Conservation (phyloP, 345 rosid genomes). For the Excoecaria agallocha region DNA sequence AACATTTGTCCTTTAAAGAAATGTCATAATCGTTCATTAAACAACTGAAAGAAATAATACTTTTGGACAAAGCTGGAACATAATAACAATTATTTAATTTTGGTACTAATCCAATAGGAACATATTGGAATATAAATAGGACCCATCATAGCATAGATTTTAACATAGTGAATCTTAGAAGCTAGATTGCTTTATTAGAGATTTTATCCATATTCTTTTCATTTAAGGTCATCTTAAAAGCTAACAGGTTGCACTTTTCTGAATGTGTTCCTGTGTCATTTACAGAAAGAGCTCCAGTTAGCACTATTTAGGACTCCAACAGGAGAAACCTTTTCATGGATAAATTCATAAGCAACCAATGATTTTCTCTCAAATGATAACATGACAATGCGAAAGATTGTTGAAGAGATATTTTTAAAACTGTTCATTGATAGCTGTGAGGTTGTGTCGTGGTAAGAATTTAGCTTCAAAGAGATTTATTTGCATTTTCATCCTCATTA, state of each 20-base stretch:
- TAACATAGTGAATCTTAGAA: neutral
- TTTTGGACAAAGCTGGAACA: no score
- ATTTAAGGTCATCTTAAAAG: neutral
- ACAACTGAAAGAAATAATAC: no score
- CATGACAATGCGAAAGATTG: neutral
- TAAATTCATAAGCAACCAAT: neutral
- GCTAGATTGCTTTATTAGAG: neutral
- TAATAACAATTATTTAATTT: no score
- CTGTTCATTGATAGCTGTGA: no score
- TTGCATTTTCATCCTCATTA: no score
- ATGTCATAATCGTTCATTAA: no score
- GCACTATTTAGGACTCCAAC: slow-evolving; percentile 21
- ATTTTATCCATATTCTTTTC: neutral
- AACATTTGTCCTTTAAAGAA: no score
- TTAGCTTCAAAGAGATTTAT: no score
- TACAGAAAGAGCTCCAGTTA: slow-evolving; percentile 29
- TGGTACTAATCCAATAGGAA: no score
- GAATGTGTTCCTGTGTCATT: no score
- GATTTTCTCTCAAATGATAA: neutral
- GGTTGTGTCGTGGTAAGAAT: no score
- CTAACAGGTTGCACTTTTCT: neutral
- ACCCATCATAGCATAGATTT: neutral
- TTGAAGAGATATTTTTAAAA: neutral
- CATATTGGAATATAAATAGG: no score
- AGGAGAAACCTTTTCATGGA: slow-evolving; percentile 18